phyloP scores from a whole-genome alignment of 1,284 basidiomycete genomes.

The Sutorius eximius region DNA sequence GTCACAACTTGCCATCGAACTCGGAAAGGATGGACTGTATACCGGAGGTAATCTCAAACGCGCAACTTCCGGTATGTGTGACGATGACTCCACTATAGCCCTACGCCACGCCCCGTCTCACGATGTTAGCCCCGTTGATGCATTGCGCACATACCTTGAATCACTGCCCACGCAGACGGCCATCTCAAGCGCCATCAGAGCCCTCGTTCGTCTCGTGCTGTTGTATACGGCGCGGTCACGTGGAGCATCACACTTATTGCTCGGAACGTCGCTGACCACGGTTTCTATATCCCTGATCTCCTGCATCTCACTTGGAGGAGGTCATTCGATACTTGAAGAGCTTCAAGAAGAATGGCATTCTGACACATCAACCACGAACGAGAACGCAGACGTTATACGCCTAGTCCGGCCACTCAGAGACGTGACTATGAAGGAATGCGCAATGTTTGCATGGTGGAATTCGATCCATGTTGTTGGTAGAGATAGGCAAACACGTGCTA shows the following conservation, averaged over 20 bases:
- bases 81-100: conserved; percentile 26
- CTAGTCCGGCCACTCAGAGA: conserved; percentile 75
- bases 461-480: conserved; percentile 53
- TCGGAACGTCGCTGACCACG: conserved; percentile 82
- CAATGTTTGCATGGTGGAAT: conserved; percentile 75
- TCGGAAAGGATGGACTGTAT: conserved; percentile 49
- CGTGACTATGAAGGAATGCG: conserved; percentile 79
- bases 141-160: conserved; percentile 60
- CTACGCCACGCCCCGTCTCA: conserved; percentile 29
- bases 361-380: not conserved
- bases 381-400: conserved; percentile 37
- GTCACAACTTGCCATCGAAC: conserved; percentile 42
- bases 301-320: conserved; percentile 76
- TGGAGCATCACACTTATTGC: conserved; percentile 69
- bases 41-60: conserved; percentile 26
- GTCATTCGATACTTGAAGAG: conserved; percentile 74
- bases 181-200: conserved; percentile 59
- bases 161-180: conserved; percentile 80
- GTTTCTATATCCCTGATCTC: conserved; percentile 78
- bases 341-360: conserved; percentile 64
- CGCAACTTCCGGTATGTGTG: not conserved
- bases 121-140: conserved; percentile 39
- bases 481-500: conserved; percentile 47
- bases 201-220: conserved; percentile 70
- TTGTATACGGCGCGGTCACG: conserved; percentile 60